Percentiles rank a stretch among this genome's conserved stretches.
phyloP scores from a whole-genome alignment of 140 eudicot genomes.

The Senecio squalidus region DNA sequence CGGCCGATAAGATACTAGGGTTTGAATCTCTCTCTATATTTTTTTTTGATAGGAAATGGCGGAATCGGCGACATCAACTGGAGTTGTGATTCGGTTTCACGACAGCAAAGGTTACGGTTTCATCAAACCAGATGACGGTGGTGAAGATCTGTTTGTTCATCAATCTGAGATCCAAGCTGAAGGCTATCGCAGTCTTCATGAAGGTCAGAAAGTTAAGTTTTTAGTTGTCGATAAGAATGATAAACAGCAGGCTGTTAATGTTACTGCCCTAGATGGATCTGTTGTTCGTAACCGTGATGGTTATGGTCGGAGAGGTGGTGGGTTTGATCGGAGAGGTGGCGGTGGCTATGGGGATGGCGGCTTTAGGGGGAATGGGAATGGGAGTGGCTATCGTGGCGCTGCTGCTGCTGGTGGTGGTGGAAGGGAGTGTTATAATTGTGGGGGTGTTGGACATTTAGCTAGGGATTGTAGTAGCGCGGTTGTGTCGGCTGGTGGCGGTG shows the following conservation, averaged over 20 bases:
- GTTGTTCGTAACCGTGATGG: constrained; percentile 22
- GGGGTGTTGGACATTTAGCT: constrained; percentile 46
- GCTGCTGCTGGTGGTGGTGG: constrained; percentile 23
- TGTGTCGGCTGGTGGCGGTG: constrained; percentile 8
- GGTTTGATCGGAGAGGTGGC: constrained; percentile 35
- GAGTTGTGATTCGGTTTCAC: constrained; percentile 46
- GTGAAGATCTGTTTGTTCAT: constrained; percentile 86
- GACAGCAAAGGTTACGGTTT: constrained; percentile 68
- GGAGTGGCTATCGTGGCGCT: not conserved
- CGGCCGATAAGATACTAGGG: too few relatives aligned
- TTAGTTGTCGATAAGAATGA: constrained; percentile 30
- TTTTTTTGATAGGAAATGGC: constrained; percentile 26
- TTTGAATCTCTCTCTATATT: too few relatives aligned
- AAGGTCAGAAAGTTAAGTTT: constrained; percentile 68
- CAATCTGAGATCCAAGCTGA: constrained; percentile 63
- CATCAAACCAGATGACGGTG: constrained; percentile 64
- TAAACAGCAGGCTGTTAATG: constrained; percentile 44
- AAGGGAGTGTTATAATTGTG: constrained; percentile 57
- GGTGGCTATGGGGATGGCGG: constrained; percentile 13
- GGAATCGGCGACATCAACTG: constrained; percentile 59
- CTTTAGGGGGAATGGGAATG: not conserved
- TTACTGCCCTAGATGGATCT: constrained; percentile 34
- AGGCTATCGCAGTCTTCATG: constrained; percentile 49
- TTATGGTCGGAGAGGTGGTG: constrained; percentile 31
- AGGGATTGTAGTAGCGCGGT: constrained; percentile 40